These are phyloP conservation scores for Microdochium trichocladiopsis DNA, from an alignment of 2,329 filamentous ascomycete species.

Conservation along the genomic window DNA sequence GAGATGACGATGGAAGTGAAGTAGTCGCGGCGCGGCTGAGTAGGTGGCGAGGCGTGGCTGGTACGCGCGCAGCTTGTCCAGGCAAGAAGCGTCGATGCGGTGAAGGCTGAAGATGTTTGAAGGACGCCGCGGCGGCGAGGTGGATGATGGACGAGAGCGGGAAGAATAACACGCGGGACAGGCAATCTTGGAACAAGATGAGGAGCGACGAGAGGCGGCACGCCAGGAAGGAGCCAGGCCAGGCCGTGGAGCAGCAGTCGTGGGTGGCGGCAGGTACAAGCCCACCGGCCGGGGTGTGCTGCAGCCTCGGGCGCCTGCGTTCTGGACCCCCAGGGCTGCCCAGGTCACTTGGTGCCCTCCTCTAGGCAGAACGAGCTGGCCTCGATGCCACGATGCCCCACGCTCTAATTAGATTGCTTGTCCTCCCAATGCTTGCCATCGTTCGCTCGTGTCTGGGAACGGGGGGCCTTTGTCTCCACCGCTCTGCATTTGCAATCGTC, in stretches of 20 bases:
- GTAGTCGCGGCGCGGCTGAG: neutral
- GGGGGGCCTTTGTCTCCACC: no score
- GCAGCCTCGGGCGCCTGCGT: no score
- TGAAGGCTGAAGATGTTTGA: neutral
- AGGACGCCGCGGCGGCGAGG: neutral
- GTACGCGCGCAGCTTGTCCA: neutral
- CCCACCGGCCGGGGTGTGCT: neutral
- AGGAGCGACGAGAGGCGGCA: neutral
- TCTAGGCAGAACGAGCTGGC: no score
- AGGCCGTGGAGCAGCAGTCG: neutral
- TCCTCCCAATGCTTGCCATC: no score
- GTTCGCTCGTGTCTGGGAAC: no score
- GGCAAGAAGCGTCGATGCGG: neutral
- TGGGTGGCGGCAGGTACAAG: neutral
- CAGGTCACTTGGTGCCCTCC: no score
- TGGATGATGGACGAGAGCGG: neutral
- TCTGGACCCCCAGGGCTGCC: no score
- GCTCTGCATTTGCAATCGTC: no score
- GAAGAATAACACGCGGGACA: neutral
- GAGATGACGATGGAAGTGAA: neutral
- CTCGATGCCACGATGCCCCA: no score
- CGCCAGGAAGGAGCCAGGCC: neutral
- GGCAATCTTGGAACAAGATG: neutral
- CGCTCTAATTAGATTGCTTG: no score
- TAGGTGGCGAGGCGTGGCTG: neutral